Evolutionary conservation across 2,329 filamentous ascomycete genomes (phyloP).

Genomic region (Lecanosticta acicola): DNA sequence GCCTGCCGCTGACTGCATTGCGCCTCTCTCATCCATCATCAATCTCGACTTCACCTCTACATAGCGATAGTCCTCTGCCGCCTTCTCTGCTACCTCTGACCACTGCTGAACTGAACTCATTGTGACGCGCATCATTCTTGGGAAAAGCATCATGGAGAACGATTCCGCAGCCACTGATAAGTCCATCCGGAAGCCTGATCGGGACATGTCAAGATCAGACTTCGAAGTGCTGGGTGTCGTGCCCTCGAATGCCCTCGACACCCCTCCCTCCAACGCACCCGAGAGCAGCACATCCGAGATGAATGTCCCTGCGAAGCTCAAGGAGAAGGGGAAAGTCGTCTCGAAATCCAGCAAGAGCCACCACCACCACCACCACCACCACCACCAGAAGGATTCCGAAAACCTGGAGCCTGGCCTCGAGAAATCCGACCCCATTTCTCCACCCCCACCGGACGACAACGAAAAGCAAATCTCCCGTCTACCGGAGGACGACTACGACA

Average conservation of each 20-base stretch:
- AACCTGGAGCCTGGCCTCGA: not conserved
- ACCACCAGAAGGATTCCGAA: not conserved
- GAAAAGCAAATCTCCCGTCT: not conserved
- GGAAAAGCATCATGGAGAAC: too few species aligned
- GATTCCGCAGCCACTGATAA: too few species aligned
- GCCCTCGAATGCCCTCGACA: not conserved
- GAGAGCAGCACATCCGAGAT: not conserved
- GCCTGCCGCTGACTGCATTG: not conserved
- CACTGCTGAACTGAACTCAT: too few species aligned
- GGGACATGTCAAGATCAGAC: not conserved
- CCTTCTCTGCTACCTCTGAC: too few species aligned
- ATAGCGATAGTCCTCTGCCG: too few species aligned
- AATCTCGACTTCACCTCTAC: not conserved
- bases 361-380: not conserved
- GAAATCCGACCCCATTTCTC: not conserved
- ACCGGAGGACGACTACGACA: slow-evolving; percentile 5
- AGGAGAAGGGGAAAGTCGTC: not conserved
- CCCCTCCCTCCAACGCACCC: not conserved
- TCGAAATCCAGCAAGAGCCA: not conserved
- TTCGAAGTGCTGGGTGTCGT: not conserved
- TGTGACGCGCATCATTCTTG: not conserved
- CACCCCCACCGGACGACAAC: too few species aligned
- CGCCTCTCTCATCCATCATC: not conserved
- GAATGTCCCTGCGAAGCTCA: not conserved
- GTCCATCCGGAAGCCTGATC: too few species aligned